These are phyloP conservation scores for Crithidia expoeki DNA, from an alignment of 208 protist genomes.

Conservation along the genomic window DNA sequence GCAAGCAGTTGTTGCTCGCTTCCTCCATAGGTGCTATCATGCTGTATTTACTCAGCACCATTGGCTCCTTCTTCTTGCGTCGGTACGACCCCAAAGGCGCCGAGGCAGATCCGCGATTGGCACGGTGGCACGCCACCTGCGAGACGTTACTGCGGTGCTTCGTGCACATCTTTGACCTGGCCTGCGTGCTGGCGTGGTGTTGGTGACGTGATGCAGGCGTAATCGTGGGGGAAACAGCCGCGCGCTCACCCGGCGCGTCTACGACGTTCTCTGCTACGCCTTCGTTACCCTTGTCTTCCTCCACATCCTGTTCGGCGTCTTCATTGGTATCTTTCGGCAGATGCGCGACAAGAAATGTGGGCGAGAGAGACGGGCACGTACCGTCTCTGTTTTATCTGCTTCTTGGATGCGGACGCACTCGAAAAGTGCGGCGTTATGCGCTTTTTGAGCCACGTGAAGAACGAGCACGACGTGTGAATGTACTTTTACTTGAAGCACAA, in stretches of 20 bases:
- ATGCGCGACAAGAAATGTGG: constrained; percentile 87
- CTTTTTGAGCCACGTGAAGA: constrained; percentile 85
- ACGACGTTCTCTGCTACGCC: constrained; percentile 94
- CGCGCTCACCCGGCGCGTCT: constrained; percentile 58
- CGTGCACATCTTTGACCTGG: constrained; percentile 77
- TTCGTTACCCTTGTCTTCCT: constrained; percentile 93
- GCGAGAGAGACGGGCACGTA: constrained; percentile 81
- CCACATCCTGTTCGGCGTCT: constrained; percentile 96
- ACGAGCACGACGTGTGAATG: constrained; percentile 96
- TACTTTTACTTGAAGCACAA: constrained; percentile 95
- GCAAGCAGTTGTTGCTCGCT: constrained; percentile 73
- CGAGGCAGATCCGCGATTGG: neutral
- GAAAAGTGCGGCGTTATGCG: constrained; percentile 70
- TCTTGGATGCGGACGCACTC: constrained; percentile 79
- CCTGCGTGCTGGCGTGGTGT: constrained; percentile 78
- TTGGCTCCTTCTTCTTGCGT: constrained; percentile 68
- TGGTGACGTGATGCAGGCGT: constrained; percentile 77
- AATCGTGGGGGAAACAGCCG: constrained; percentile 54
- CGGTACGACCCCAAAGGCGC: constrained; percentile 54
- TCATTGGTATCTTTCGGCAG: constrained; percentile 94
- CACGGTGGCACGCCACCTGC: constrained; percentile 49
- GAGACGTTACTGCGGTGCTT: constrained; percentile 76
- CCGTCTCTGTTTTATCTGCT: constrained; percentile 94
- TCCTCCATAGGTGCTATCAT: constrained; percentile 72
- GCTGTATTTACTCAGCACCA: constrained; percentile 84